phyloP scores from a whole-genome alignment of 371 early-diverging fungal genomes.

The Homolaphlyctis polyrhiza region DNA sequence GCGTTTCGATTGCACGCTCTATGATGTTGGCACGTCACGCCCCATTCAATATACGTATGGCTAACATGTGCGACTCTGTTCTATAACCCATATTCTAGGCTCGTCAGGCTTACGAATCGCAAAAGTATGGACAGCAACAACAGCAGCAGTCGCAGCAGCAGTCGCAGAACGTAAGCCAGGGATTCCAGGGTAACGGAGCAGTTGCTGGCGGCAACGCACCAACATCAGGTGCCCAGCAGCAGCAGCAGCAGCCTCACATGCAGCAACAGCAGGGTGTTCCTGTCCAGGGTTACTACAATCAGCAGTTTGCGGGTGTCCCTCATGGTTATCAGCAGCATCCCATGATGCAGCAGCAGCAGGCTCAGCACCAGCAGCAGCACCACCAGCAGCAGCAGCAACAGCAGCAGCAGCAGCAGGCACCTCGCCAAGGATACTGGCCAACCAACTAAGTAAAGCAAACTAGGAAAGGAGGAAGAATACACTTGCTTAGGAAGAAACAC shows the following conservation, averaged over 20 bases:
- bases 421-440: too few species aligned
- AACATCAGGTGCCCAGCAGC: background rate
- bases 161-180: slow-evolving; percentile 10
- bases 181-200: background rate
- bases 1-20: background rate
- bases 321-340: slow-evolving; percentile 6
- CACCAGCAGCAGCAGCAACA: background rate
- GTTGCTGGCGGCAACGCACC: slow-evolving; percentile 1
- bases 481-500: too few species aligned
- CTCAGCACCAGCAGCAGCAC: background rate
- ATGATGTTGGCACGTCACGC: background rate
- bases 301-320: slow-evolving; percentile 8
- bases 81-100: too few species aligned
- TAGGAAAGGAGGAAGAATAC: too few species aligned
- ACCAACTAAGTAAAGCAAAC: too few species aligned
- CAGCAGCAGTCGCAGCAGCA: slow-evolving; percentile 12
- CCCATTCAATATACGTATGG: too few species aligned
- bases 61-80: too few species aligned
- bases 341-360: slow-evolving; percentile 10
- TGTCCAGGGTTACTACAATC: too few species aligned
- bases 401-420: slow-evolving; percentile 5
- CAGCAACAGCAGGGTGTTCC: too few species aligned
- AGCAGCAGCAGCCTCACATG: too few species aligned
- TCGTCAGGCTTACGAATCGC: slow-evolving; percentile 2
- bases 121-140: background rate